Conservation (phyloP, 192 early-diverging fungal species). For the Lobosporangium transversale region DNA sequence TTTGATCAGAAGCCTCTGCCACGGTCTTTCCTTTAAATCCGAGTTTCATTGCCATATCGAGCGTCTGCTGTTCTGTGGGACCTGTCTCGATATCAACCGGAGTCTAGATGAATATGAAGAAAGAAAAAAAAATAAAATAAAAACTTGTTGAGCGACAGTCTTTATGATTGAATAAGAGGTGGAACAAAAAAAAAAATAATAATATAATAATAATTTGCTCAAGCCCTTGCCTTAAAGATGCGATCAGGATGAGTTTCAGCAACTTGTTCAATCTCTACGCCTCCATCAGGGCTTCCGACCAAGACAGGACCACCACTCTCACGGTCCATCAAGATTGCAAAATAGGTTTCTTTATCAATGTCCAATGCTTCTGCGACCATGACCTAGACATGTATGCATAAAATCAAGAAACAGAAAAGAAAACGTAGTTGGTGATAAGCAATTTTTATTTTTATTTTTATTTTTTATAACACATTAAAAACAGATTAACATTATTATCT, state of each 20-base stretch:
- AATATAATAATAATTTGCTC: not conserved
- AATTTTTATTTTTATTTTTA: not conserved
- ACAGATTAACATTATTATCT: no score
- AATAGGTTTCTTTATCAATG: constrained; percentile 46
- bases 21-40: constrained; percentile 41
- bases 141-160: no score
- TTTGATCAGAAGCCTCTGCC: constrained; percentile 44
- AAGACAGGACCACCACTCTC: constrained; percentile 40
- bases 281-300: constrained; percentile 44
- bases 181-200: no score
- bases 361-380: constrained; percentile 46
- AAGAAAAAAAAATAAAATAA: not conserved
- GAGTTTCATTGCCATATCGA: constrained; percentile 49
- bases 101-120: not conserved
- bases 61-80: constrained; percentile 38
- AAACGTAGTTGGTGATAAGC: not conserved
- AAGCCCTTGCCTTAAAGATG: constrained; percentile 25
- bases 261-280: constrained; percentile 40
- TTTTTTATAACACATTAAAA: no score
- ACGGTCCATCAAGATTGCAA: constrained; percentile 48
- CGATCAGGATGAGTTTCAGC: constrained; percentile 20
- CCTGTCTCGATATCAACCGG: constrained; percentile 41
- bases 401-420: not conserved
- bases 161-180: no score
- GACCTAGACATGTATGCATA: constrained; percentile 25